Evolutionary conservation across 2,329 filamentous ascomycete species (phyloP), one percentile per base, ranked within the genome.

Genomic region (Colletotrichum sublineola): DNA sequence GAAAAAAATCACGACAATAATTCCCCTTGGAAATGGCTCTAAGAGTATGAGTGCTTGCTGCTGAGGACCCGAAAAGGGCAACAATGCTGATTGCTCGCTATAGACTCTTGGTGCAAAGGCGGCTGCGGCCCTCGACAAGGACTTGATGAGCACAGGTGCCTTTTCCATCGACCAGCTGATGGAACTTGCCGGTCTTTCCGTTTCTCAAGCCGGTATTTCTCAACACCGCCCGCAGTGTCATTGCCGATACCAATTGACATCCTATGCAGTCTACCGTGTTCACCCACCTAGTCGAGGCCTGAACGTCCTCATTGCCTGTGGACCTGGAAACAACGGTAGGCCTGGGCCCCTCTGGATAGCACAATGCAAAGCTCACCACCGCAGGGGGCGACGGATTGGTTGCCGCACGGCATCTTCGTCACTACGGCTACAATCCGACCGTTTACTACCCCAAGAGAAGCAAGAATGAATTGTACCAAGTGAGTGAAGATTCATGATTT

Each of bases 141-240:
- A 99, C 80, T 91, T 99, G 74, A 98, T 99, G 95, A 93, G 90
- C 79, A 89, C 90, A 14, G 90, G 91, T 0, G 95, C 93, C 11
- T 99, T 97, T 83, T 97, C 94, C 14, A 89, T 99, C 67, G 96
- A 98, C 80, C 96, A 99, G 82, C 86, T 99, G 61, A 98, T 99
- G 96, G 96, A 98, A 80, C 85, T 99, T 9, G 96, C 96, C 55
- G 96, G 96, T 0, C 87, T 99, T 0, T 95, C 95, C 1, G 95
- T 98, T 36, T 96, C 96, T 15, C 95, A 98, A 86, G 95, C 93
- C 63, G 91, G 94, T 95, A 71, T 53, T 48, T 55, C 29, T 24
- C 6, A 2, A n/a, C 7, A 18, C 20, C 29, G 8, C n/a, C 40
- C 36, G 14, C 11, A 9, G 9, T n/a, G 6, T 29, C n/a, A 18